Evolutionary conservation across 2,329 filamentous ascomycete species (phyloP).

Genomic region (Cladosporium sphaerospermum): DNA sequence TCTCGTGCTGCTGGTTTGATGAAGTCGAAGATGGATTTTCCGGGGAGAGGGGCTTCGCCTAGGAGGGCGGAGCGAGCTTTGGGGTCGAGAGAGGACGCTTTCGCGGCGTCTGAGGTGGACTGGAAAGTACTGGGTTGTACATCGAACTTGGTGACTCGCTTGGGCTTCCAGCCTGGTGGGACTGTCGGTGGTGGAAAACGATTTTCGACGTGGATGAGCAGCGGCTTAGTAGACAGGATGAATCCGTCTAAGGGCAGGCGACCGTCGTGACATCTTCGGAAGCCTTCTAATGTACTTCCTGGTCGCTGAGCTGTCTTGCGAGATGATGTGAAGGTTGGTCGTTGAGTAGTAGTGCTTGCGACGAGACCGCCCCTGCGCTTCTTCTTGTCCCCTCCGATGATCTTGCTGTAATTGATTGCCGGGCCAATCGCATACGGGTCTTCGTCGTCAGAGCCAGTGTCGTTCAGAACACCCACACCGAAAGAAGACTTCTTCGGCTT

Average conservation of each 20-base stretch:
- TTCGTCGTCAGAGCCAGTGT: conserved; percentile 90
- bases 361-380: conserved; percentile 35
- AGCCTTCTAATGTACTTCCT: conserved; percentile 34
- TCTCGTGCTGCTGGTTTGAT: conserved; percentile 72
- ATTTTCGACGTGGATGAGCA: conserved; percentile 39
- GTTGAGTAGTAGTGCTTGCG: conserved; percentile 31
- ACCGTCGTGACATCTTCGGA: conserved; percentile 75
- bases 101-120: conserved; percentile 72
- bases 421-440: conserved; percentile 91
- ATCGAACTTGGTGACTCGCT: conserved; percentile 39
- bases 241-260: conserved; percentile 76
- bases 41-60: conserved; percentile 73
- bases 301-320: conserved; percentile 35
- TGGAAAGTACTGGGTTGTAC: conserved; percentile 38
- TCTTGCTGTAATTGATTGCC: conserved; percentile 76
- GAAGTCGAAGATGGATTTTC: conserved; percentile 94
- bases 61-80: conserved; percentile 71
- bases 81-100: conserved; percentile 67
- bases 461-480: conserved; percentile 83
- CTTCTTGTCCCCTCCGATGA: conserved; percentile 74
- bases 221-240: conserved; percentile 52
- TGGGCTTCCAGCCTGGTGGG: conserved; percentile 67
- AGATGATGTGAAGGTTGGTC: conserved; percentile 71
- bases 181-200: conserved; percentile 61
- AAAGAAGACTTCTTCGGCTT: conserved; percentile 64